These are phyloP conservation scores for Debaryomyces psychrophilus DNA, from an alignment of 1,139 yeast species.

Conservation along the genomic window DNA sequence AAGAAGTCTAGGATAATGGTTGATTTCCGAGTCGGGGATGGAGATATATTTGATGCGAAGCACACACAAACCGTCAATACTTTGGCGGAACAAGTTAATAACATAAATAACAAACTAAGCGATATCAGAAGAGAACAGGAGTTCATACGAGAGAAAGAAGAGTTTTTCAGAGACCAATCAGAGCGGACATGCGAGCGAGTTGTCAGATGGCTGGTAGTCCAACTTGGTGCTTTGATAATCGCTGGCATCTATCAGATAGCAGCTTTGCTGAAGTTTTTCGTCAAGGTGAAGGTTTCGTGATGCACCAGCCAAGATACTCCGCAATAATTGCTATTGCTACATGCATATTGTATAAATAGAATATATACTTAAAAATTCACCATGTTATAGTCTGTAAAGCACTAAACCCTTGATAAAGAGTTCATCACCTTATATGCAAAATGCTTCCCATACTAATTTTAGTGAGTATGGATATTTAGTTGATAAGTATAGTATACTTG, in stretches of 20 bases:
- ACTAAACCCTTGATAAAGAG: neutral
- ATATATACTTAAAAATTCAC: neutral
- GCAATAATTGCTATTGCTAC: too few species aligned
- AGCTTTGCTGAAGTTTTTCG: conserved; percentile 64
- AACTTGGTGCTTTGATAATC: conserved; percentile 54
- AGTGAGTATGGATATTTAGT: neutral
- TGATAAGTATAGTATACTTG: neutral
- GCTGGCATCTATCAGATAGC: conserved; percentile 72
- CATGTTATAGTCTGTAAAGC: neutral
- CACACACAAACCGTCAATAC: conserved; percentile 50
- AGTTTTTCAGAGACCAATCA: conserved; percentile 64
- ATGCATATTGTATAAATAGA: neutral
- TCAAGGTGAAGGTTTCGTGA: conserved; percentile 54
- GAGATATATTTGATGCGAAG: conserved; percentile 52
- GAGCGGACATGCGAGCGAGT: conserved; percentile 69
- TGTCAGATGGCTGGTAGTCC: conserved; percentile 66
- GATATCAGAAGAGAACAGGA: conserved; percentile 67
- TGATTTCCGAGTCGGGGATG: conserved; percentile 57
- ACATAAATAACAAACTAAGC: conserved; percentile 55
- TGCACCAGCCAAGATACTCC: too few species aligned
- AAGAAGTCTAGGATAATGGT: conserved; percentile 51
- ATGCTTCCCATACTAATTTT: neutral
- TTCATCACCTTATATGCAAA: conserved; percentile 3
- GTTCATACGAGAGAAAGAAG: conserved; percentile 71
- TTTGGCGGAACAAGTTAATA: conserved; percentile 55